These are phyloP conservation scores for Diddensiella transvaalensis DNA, from an alignment of 805 yeast genomes.

Conservation along the genomic window DNA sequence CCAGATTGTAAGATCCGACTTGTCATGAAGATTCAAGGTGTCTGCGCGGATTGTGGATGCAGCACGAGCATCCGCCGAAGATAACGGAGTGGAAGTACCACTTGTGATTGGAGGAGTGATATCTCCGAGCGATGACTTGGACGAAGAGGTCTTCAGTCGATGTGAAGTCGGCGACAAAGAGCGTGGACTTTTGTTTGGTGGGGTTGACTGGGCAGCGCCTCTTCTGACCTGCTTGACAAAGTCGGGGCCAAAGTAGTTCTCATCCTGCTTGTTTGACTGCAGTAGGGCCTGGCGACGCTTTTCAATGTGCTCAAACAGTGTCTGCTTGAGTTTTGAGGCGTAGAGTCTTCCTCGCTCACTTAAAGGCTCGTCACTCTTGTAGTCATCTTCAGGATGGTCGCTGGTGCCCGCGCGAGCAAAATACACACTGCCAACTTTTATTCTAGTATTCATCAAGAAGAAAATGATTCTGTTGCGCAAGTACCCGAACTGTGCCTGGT, in stretches of 20 bases:
- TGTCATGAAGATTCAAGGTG: slow-evolving; percentile 50
- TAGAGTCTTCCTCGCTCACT: slow-evolving; percentile 69
- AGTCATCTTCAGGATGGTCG: slow-evolving; percentile 47
- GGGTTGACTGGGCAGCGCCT: neutral
- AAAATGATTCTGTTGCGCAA: slow-evolving; percentile 86
- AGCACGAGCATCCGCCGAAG: slow-evolving; percentile 24
- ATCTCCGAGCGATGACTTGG: slow-evolving; percentile 6
- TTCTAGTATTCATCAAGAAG: slow-evolving; percentile 85
- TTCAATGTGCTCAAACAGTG: slow-evolving; percentile 44
- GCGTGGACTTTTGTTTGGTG: neutral
- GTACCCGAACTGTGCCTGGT: slow-evolving; percentile 67
- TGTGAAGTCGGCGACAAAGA: neutral
- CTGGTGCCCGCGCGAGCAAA: slow-evolving; percentile 62
- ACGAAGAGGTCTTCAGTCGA: neutral
- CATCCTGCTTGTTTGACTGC: slow-evolving; percentile 2
- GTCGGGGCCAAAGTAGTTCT: neutral
- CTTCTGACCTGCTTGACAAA: neutral
- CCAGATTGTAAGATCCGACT: slow-evolving; percentile 80
- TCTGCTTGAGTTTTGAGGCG: slow-evolving; percentile 58
- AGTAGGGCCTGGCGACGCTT: slow-evolving; percentile 12
- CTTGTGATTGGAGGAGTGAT: slow-evolving; percentile 29
- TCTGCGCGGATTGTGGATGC: slow-evolving; percentile 26
- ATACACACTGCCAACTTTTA: slow-evolving; percentile 84
- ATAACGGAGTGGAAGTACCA: slow-evolving; percentile 26
- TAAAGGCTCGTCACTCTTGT: slow-evolving; percentile 68